phyloP scores from a whole-genome alignment of 495 filamentous ascomycete genomes.

The Penicillium fimorum region DNA sequence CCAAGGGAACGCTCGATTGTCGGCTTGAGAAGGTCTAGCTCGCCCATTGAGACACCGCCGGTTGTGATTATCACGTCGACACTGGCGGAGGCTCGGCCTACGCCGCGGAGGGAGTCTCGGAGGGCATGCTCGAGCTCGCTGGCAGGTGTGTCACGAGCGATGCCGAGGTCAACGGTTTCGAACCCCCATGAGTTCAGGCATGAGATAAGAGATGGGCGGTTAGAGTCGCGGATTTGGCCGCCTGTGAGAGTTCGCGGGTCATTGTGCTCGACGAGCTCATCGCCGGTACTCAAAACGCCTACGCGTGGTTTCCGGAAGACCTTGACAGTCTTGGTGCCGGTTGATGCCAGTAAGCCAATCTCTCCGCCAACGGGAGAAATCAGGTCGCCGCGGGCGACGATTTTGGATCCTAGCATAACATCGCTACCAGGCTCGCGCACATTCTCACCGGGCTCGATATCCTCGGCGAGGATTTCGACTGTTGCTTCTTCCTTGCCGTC shows the following conservation, averaged over 20 bases:
- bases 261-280: slow-evolving; percentile 83
- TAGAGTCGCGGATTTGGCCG: slow-evolving; percentile 91
- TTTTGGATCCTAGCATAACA: slow-evolving; percentile 61
- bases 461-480: slow-evolving; percentile 76
- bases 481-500: slow-evolving; percentile 82
- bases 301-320: slow-evolving; percentile 76
- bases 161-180: slow-evolving; percentile 79
- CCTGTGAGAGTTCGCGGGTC: slow-evolving; percentile 59
- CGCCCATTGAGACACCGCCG: slow-evolving; percentile 96
- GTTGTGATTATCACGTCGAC: slow-evolving; percentile 88
- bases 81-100: slow-evolving; percentile 31
- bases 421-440: slow-evolving; percentile 91
- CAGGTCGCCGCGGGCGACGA: slow-evolving; percentile 72
- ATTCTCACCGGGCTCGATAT: slow-evolving; percentile 78
- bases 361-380: slow-evolving; percentile 86
- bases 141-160: slow-evolving; percentile 70
- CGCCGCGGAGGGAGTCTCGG: slow-evolving; percentile 63
- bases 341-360: slow-evolving; percentile 82
- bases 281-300: slow-evolving; percentile 90
- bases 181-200: slow-evolving; percentile 75
- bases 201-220: slow-evolving; percentile 79
- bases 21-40: slow-evolving; percentile 94
- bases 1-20: slow-evolving; percentile 88
- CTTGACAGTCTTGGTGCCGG: slow-evolving; percentile 70
- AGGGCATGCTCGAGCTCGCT: slow-evolving; percentile 76